These are phyloP conservation scores for Rubus idaeus DNA, from an alignment of 306 rosid species.

Conservation along the genomic window DNA sequence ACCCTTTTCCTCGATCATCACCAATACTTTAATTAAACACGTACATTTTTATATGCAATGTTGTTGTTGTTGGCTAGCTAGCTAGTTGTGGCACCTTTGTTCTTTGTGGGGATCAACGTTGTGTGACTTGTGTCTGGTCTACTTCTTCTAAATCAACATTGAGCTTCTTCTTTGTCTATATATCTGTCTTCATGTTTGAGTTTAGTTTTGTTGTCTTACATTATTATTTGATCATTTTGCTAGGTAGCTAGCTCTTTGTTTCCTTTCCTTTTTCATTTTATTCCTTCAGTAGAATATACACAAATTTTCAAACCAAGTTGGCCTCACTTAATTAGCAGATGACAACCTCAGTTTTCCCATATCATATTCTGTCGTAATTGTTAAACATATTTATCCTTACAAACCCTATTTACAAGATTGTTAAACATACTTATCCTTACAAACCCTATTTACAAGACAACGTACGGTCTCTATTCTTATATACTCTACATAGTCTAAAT, in stretches of 20 bases:
- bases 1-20: background rate
- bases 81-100: background rate
- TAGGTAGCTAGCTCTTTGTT: no score
- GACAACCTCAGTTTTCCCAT: background rate
- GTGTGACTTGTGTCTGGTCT: background rate
- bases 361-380: background rate
- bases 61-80: background rate
- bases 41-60: background rate
- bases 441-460: no score
- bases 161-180: constrained; percentile 14
- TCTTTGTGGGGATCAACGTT: constrained; percentile 14
- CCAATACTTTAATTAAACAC: background rate
- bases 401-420: no score
- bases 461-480: no score
- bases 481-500: no score
- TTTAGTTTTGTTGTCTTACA: no score
- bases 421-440: no score
- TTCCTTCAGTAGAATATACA: no score
- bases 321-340: background rate
- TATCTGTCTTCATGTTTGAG: constrained; percentile 8
- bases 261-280: no score
- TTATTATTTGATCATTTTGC: no score
- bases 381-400: no score
- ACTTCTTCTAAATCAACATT: background rate
- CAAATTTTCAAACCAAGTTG: no score